A percentile compares a stretch with the other conserved stretches of the same genome.
Conservation (phyloP, 139 green algal species). For the Desmodesmus armatus region DNA sequence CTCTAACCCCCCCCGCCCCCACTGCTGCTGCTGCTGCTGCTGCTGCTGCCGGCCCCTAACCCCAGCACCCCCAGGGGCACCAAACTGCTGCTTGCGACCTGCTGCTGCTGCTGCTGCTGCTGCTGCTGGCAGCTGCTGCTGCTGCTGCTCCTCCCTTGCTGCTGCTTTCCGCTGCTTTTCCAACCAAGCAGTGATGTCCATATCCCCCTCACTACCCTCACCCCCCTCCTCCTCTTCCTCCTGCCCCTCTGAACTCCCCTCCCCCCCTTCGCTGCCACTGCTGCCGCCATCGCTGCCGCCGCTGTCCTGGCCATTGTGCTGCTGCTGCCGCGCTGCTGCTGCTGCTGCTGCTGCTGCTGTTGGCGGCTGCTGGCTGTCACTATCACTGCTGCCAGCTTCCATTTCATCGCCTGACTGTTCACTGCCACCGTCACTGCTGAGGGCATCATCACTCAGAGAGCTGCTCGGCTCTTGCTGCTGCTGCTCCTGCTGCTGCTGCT, state of each 20-base stretch:
- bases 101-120: background rate
- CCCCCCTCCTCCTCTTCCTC: background rate
- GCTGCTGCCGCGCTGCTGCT: background rate
- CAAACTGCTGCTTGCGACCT: background rate
- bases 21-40: background rate
- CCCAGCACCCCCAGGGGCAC: too few species aligned
- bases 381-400: background rate
- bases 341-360: background rate
- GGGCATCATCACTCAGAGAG: background rate
- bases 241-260: too few species aligned
- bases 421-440: background rate
- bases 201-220: background rate
- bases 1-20: too few species aligned
- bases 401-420: background rate
- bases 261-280: background rate
- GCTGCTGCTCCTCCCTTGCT: background rate
- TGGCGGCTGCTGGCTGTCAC: background rate
- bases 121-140: slow-evolving; percentile 5
- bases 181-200: slow-evolving; percentile 15
- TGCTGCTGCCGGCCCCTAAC: background rate
- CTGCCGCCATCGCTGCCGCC: background rate
- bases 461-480: background rate
- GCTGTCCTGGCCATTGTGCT: background rate
- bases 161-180: background rate
- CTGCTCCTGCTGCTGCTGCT: background rate